A percentile compares a stretch with the other conserved stretches of the same genome.
These are phyloP conservation scores for Clonostachys chloroleuca DNA, from an alignment of 2,329 filamentous ascomycete genomes.

Conservation along the genomic window DNA sequence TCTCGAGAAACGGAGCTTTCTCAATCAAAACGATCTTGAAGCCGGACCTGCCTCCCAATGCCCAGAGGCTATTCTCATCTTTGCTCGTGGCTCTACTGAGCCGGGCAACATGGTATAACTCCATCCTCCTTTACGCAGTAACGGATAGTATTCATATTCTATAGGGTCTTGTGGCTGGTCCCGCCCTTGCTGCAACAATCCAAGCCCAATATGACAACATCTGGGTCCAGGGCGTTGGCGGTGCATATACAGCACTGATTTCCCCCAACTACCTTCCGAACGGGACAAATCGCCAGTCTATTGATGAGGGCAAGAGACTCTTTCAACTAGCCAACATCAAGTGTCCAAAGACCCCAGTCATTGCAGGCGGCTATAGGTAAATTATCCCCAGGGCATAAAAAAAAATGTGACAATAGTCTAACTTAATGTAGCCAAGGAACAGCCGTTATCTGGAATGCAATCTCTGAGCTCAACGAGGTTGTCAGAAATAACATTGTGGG, in stretches of 20 bases:
- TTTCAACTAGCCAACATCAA: constrained; percentile 32
- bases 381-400: background rate
- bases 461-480: constrained; percentile 21
- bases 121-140: too few relatives aligned
- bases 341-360: constrained; percentile 34
- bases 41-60: constrained; percentile 17
- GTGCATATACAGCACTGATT: constrained; percentile 27
- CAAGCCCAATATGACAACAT: constrained; percentile 18
- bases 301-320: constrained; percentile 31
- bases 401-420: background rate
- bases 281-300: constrained; percentile 28
- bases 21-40: constrained; percentile 18
- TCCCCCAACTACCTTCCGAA: constrained; percentile 26
- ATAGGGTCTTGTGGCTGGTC: constrained; percentile 11
- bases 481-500: constrained; percentile 27
- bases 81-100: constrained; percentile 30
- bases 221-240: constrained; percentile 38
- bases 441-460: constrained; percentile 31
- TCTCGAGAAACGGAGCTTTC: constrained; percentile 9
- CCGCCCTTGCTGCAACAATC: constrained; percentile 17
- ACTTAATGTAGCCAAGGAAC: constrained; percentile 27
- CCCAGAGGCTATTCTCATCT: constrained; percentile 30
- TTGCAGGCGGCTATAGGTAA: constrained; percentile 29
- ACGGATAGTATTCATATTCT: too few relatives aligned
- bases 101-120: constrained; percentile 27